Percentiles rank a stretch among this genome's conserved stretches.
Conservation (phyloP, 2,329 filamentous ascomycete genomes). For the Exophiala calicioides region DNA sequence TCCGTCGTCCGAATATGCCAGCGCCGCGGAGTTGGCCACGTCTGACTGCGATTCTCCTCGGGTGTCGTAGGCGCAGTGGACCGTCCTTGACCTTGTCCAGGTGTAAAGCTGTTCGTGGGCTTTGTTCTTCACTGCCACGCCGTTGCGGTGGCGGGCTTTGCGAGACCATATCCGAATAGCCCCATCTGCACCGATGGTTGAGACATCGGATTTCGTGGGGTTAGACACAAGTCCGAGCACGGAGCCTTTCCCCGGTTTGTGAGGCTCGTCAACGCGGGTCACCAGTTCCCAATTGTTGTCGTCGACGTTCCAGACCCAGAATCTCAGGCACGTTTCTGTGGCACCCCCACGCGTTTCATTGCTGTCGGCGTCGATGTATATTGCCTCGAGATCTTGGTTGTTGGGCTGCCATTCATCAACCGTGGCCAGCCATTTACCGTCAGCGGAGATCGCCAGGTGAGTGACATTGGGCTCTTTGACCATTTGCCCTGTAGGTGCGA, state of each 20-base stretch:
- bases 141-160: constrained; percentile 67
- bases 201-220: constrained; percentile 70
- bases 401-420: constrained; percentile 88
- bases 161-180: constrained; percentile 80
- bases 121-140: constrained; percentile 48
- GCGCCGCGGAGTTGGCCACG: constrained; percentile 56
- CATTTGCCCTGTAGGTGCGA: constrained; percentile 68
- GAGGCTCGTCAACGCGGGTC: constrained; percentile 80
- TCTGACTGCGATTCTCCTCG: constrained; percentile 29
- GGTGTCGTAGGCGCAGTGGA: constrained; percentile 37
- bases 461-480: constrained; percentile 78
- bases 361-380: constrained; percentile 40
- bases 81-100: constrained; percentile 69
- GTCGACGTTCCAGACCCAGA: constrained; percentile 70
- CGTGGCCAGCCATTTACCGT: constrained; percentile 88
- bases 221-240: constrained; percentile 75
- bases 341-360: constrained; percentile 10
- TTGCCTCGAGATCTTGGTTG: constrained; percentile 63
- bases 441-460: constrained; percentile 71
- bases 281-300: constrained; percentile 68
- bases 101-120: constrained; percentile 63
- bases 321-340: constrained; percentile 78
- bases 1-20: constrained; percentile 81
- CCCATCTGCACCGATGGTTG: constrained; percentile 80
- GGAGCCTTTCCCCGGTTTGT: constrained; percentile 58